These are phyloP conservation scores for Arthrobotrys pseudoclavata DNA, from an alignment of 2,329 filamentous ascomycete species.

Conservation along the genomic window DNA sequence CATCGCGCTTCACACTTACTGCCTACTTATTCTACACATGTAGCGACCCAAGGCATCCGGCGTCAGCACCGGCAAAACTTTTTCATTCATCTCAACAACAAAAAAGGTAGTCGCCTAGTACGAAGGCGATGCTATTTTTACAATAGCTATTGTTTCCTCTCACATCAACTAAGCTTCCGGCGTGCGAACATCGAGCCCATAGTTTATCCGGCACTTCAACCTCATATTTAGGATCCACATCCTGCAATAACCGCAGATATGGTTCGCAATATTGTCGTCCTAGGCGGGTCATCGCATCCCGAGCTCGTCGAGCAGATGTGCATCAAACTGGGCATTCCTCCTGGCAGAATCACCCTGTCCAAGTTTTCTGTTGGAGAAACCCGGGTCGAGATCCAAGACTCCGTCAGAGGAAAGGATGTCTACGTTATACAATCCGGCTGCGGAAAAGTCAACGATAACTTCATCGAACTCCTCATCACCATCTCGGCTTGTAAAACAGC, in stretches of 20 bases:
- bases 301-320: constrained; percentile 87
- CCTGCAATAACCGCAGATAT: constrained; percentile 44
- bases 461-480: constrained; percentile 97
- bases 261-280: constrained; percentile 76
- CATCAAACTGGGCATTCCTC: constrained; percentile 87
- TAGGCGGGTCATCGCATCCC: constrained; percentile 93
- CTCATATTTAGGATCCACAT: not conserved
- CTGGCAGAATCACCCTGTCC: constrained; percentile 83
- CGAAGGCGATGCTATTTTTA: constrained; percentile 4
- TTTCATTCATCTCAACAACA: not conserved
- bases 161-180: not conserved
- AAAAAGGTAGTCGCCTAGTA: not conserved
- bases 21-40: constrained; percentile 18
- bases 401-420: constrained; percentile 96
- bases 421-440: constrained; percentile 97
- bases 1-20: constrained; percentile 2
- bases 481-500: constrained; percentile 98
- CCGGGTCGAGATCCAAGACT: constrained; percentile 94
- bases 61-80: constrained; percentile 33
- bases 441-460: constrained; percentile 93
- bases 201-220: not conserved
- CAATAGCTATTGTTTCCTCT: not conserved
- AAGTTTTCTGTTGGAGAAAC: constrained; percentile 98
- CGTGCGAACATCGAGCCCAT: not conserved
- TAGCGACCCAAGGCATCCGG: constrained; percentile 42